Conservation (phyloP, 257 asterid genomes). For the Ehretia macrophylla region DNA sequence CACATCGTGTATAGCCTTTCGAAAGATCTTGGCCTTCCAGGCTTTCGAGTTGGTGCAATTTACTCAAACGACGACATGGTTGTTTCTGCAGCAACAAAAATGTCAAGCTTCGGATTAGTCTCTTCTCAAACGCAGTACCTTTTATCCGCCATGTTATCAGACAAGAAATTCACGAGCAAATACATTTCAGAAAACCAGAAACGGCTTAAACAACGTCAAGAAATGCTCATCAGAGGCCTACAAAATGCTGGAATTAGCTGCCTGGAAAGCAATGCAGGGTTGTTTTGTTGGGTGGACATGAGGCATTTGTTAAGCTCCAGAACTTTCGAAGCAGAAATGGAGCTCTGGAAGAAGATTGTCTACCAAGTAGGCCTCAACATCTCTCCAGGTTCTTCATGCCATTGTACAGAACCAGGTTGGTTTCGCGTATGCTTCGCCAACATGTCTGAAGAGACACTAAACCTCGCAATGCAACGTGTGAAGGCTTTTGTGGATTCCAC, state of each 20-base stretch:
- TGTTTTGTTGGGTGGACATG: conserved; percentile 65
- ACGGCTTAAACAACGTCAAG: conserved; percentile 38
- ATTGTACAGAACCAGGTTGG: conserved; percentile 66
- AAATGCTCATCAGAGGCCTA: conserved; percentile 39
- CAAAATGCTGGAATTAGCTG: conserved; percentile 30
- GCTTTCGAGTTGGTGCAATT: conserved; percentile 59
- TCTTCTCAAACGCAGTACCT: conserved; percentile 62
- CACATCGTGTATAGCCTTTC: conserved; percentile 63
- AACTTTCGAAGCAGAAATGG: conserved; percentile 51
- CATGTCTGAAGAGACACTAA: conserved; percentile 48
- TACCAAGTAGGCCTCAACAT: conserved; percentile 50
- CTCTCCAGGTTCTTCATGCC: conserved; percentile 72
- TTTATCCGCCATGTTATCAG: conserved; percentile 49
- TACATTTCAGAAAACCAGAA: conserved; percentile 41
- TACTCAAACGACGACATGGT: conserved; percentile 48
- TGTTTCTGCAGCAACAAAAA: conserved; percentile 49
- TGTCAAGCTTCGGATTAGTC: conserved; percentile 61
- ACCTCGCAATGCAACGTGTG: conserved; percentile 42
- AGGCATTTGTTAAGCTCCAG: conserved; percentile 32
- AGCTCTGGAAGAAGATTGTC: conserved; percentile 52
- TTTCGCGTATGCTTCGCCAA: conserved; percentile 63
- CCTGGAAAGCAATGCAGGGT: conserved; percentile 50
- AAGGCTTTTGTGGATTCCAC: neutral
- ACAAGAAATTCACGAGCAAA: conserved; percentile 30
- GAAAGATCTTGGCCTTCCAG: conserved; percentile 60